Evolutionary conservation across 495 filamentous ascomycete genomes (phyloP), one percentile per base, ranked within the genome.

Genomic region (Podospora sp.): DNA sequence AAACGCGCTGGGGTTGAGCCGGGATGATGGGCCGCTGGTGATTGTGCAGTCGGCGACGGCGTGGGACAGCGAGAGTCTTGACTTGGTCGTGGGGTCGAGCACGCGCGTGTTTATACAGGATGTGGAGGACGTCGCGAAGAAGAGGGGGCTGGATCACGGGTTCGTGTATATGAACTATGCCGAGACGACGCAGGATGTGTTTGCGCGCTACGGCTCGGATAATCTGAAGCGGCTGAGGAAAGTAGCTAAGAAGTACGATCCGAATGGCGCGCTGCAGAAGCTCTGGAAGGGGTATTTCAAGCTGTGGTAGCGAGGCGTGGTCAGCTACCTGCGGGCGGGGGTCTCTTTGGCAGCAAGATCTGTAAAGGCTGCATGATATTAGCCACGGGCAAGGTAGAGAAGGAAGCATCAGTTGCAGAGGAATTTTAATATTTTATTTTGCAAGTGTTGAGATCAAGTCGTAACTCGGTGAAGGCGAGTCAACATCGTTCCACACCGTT

Each of bases 91-190:
- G 35, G 68, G 75, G 40, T 59, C 56, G 12, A 73, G 71, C 22
- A 68, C 73, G 9, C 35, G 73, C 60, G 63, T 73, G 29, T 60
- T 82, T 22, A 69, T 83, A 26, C 64, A 67, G 27, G 36, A 73
- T 20, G 60, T 80, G 14, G 63, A 74, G 9, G 75, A 75, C 7
- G 69, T 81, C 24, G 82, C 86, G 0, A 76, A 82, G 63, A 68
- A 65, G 18, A 67, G 80, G 53, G 77, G 78, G 0, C 20, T 86
- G 25, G 72, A 78, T 49, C 73, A 87, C 60, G 77, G 82, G 36
- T 91, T 84, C 62, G 71, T 90, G 27, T 90, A 90, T 68, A 80
- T 86, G 68, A 85, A 85, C 25, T 83, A 83, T 27, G 83, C 83
- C 6, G 69, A 72, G 12, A 65, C 72, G 7, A 68, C 67, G 8